Evolutionary conservation across 2,329 filamentous ascomycete genomes (phyloP), one percentile per base, ranked within the genome.

Genomic region (Alternaria triticina): DNA sequence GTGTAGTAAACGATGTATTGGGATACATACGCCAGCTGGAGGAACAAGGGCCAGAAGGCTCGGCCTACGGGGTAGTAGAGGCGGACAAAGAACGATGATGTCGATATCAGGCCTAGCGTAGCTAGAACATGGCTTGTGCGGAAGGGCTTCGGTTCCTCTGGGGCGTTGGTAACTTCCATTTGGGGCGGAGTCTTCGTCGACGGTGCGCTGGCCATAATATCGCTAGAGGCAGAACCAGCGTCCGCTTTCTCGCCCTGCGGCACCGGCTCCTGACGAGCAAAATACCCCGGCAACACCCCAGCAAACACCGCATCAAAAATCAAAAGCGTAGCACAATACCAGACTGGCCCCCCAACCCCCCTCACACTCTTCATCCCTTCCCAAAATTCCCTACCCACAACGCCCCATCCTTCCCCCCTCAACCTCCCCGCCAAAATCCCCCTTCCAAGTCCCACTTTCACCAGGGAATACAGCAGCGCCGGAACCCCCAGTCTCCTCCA

Each of bases 321-420:
- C 12, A 70, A 40, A 9, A 73, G 55, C 7, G 71, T 17, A 4
- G 54, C 69, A 33, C 63, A 67, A 54, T 71, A 73, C 70, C 70
- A 73, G 8, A 69, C 66, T 49, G 69, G 64, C 3, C 70, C 70
- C 13, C 59, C 33, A 17, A 66, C 62, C 3, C 69, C 70, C 45
- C 67, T 67, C 10, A 57, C 28, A 12, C 54, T 45, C 50, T 33
- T 47, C 0, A 69, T 25, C 9, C 49, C 55, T 6, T 55, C 57
- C 56, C 49, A 40, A n/a, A 59, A n/a, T 30, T 46, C 33, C n/a
- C 7, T 40, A 22, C 25, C 27, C 12, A 58, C 45, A 23, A 20
- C 51, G 4, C 17, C 17, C 59, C 55, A 52, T 3, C 30, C 51
- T 17, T 20, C 50, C 22, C 52, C 62, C 44, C 47, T 43, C 22